A percentile compares a stretch with the other conserved stretches of the same genome.
phyloP scores from a whole-genome alignment of 176 grass and related monocot genomes.

The Eleusine coracana region DNA sequence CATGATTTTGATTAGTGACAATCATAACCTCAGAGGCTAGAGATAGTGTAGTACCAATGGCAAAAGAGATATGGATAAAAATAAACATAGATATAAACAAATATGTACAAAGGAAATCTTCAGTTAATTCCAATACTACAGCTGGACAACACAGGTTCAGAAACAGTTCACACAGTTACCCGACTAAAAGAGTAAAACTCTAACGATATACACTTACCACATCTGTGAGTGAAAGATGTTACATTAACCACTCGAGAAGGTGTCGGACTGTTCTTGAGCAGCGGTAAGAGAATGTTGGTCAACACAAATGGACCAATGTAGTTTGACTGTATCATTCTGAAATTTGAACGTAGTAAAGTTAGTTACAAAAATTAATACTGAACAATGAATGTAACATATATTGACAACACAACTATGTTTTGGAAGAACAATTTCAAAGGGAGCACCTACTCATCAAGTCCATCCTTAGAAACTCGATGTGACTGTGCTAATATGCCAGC shows the following conservation, averaged over 20 bases:
- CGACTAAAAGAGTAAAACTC: not conserved
- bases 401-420: not conserved
- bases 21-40: not conserved
- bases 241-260: slow-evolving; percentile 82
- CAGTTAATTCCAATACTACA: not conserved
- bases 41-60: not conserved
- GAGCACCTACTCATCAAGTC: slow-evolving; percentile 75
- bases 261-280: slow-evolving; percentile 75
- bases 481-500: slow-evolving; percentile 90
- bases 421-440: slow-evolving; percentile 6
- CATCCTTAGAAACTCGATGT: slow-evolving; percentile 58
- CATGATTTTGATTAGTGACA: not conserved
- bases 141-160: not conserved
- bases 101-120: slow-evolving; percentile 5
- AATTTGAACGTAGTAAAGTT: slow-evolving; percentile 30
- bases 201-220: slow-evolving; percentile 45
- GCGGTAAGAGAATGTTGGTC: slow-evolving; percentile 71
- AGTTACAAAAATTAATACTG: not conserved
- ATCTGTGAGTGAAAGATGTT: slow-evolving; percentile 96
- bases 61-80: not conserved
- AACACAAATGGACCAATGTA: slow-evolving; percentile 83
- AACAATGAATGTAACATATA: slow-evolving; percentile 24
- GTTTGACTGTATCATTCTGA: slow-evolving; percentile 89
- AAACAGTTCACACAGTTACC: not conserved
- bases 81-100: not conserved